Evolutionary conservation across 306 rosid species (phyloP), one percentile per base, ranked within the genome.

Genomic region (Geum urbanum): DNA sequence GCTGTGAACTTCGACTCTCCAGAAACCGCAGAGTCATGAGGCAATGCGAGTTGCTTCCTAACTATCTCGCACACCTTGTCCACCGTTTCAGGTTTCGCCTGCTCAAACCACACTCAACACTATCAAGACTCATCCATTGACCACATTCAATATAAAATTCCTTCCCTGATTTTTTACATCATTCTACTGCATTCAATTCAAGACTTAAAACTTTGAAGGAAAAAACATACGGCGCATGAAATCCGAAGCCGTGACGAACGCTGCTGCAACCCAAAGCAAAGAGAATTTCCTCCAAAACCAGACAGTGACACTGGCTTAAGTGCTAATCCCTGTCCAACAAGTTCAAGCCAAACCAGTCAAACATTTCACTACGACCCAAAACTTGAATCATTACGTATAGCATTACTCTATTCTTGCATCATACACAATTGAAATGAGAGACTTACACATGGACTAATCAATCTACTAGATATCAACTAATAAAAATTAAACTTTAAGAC

Each of bases 71-170:
- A 79, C 71, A 89, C 97, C 86, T 85, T 86, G 10, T 84, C 79
- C 52, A 91, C 84, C 0, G 90, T 91, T 71, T 85, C 83, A 16
- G 74, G 82, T 69, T 91, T 91, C 55, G 96, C 91, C 97, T 91
- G 87, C 72, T 64, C 67, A 78, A 65, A 37, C 32, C 58, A 49
- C 67, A 63, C 63, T 69, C 27, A 15, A 61, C 54, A 69, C 47
- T 67, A 32, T 61, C 52, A 53, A 52, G 13, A 19, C 35, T 52
- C 62, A 56, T 54, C 15, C 20, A 44, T 46, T 0, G 10, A 55
- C 43, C 43, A 44, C 40, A 45, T 8, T 22, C 44, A 2, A 10
- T 15, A 7, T 1, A 11, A 15, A 6, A 37, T n/a, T 50, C 8
- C 7, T 19, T 10, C 6, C 40, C 20, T 1, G 0, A 2, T 7